These are phyloP conservation scores for Phytopythium helicoides DNA, from an alignment of 352 stramenopile genomes.

Conservation along the genomic window DNA sequence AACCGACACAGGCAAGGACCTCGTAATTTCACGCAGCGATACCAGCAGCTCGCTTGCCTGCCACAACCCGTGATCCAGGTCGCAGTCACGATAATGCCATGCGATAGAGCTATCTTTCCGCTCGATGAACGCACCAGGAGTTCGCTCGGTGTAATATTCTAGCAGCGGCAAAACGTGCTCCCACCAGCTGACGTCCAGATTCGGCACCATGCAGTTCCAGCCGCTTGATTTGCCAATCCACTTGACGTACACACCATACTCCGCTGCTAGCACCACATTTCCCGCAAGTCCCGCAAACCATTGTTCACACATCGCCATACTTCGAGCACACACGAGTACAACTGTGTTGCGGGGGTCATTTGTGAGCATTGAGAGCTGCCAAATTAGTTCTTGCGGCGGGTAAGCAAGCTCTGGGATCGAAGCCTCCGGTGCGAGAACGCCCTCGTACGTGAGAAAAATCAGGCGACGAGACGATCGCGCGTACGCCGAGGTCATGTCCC, in stretches of 20 bases:
- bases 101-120: constrained; percentile 82
- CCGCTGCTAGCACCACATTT: constrained; percentile 65
- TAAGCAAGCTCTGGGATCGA: constrained; percentile 88
- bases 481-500: constrained; percentile 88
- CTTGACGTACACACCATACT: constrained; percentile 83
- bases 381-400: constrained; percentile 78
- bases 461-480: constrained; percentile 58
- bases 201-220: constrained; percentile 79
- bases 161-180: constrained; percentile 73
- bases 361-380: constrained; percentile 81
- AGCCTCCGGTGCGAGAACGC: constrained; percentile 75
- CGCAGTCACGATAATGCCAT: constrained; percentile 90
- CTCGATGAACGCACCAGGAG: constrained; percentile 81
- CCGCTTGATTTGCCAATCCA: constrained; percentile 57
- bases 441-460: constrained; percentile 91
- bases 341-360: constrained; percentile 75
- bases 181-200: constrained; percentile 81
- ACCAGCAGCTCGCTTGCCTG: constrained; percentile 89
- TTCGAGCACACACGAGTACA: constrained; percentile 68
- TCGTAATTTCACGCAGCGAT: constrained; percentile 70
- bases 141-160: constrained; percentile 84
- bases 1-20: constrained; percentile 69
- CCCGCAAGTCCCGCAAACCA: constrained; percentile 71
- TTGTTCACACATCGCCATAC: constrained; percentile 69
- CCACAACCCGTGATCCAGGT: constrained; percentile 85